Base-by-base conservation (phyloP, 139 green algal species). In the Micromonas pusilla region DNA sequence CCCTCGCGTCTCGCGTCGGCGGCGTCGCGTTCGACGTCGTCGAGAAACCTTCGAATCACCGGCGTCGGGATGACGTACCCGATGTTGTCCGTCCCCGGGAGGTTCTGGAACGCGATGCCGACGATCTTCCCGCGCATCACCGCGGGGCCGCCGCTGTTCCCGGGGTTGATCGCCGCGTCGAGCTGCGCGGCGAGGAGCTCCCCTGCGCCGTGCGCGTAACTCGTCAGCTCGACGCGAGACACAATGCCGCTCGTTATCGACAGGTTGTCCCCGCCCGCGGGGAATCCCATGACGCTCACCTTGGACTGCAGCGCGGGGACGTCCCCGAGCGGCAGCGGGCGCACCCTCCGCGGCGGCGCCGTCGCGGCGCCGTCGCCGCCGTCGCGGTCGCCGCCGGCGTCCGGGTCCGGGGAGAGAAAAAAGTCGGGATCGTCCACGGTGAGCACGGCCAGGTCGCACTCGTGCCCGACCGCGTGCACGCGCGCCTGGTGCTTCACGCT, bases 101-200 rank as follows among this genome's bases (percentile, higher is more conserved):
- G 80, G 20, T 84, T 88, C 82, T 98, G 94, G 85, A 98, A 99
- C 1, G 94, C 93, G 67, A 98, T 94, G 65, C 95, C 95, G 0
- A 95, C 87, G 76, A 92, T 97, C 79, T 94, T 66, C 2, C 92
- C 93, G 0, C 74, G 81, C 60, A 92, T 86, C 85, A 98, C 95
- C 39, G 94, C 93, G 0, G 95, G 95, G 0, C 91, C 91, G 6
- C 91, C 91, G 52, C 75, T 87, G 77, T 94, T 94, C 20, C 91
- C 91, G 34, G 64, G 81, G 85, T 96, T 96, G 67, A 87, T 87
- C 20, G 83, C 83, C 1, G 83, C 83, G 28, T 86, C 83, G 30
- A 86, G 81, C 76, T 88, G 84, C 28, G 97, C 85, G 2, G 88
- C 92, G 70, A 98, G 90, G 38, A 98, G 89, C 81, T 96, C 91